A percentile compares a stretch with the other conserved stretches of the same genome.
Evolutionary conservation across 140 eudicot species (phyloP).

Genomic region (Bidens hawaiensis): DNA sequence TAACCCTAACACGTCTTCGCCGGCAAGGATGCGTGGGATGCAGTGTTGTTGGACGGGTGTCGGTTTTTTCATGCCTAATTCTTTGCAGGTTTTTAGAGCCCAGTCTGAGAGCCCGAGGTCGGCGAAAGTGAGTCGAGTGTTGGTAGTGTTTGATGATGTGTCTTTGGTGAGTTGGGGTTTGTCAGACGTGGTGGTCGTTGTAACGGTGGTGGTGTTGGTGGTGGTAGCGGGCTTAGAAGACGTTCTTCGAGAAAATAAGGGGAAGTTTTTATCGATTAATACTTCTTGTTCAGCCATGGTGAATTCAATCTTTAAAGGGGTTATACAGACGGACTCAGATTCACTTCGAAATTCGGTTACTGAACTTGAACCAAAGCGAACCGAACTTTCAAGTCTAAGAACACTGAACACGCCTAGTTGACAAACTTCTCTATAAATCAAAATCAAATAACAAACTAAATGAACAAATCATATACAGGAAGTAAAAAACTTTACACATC

Average conservation of each 20-base stretch:
- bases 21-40: constrained; percentile 66
- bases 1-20: constrained; percentile 68
- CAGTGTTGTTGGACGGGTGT: constrained; percentile 86
- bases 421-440: too few relatives aligned
- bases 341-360: too few relatives aligned
- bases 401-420: too few relatives aligned
- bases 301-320: too few relatives aligned
- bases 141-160: constrained; percentile 37
- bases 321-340: too few relatives aligned
- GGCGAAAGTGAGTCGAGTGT: constrained; percentile 33
- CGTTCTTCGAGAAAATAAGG: constrained; percentile 39
- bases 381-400: too few relatives aligned
- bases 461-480: too few relatives aligned
- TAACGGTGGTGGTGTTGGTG: neutral
- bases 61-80: constrained; percentile 69
- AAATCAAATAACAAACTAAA: too few relatives aligned
- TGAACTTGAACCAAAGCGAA: too few relatives aligned
- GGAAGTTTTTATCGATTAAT: constrained; percentile 41
- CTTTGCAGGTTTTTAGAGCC: constrained; percentile 71
- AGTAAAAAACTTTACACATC: too few relatives aligned
- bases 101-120: constrained; percentile 69
- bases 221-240: constrained; percentile 4
- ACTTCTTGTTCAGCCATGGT: constrained; percentile 25
- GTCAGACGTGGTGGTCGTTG: constrained; percentile 10
- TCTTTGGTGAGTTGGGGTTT: constrained; percentile 29